phyloP scores from a whole-genome alignment of 1,139 yeast species.

The Taphrina pruni region DNA sequence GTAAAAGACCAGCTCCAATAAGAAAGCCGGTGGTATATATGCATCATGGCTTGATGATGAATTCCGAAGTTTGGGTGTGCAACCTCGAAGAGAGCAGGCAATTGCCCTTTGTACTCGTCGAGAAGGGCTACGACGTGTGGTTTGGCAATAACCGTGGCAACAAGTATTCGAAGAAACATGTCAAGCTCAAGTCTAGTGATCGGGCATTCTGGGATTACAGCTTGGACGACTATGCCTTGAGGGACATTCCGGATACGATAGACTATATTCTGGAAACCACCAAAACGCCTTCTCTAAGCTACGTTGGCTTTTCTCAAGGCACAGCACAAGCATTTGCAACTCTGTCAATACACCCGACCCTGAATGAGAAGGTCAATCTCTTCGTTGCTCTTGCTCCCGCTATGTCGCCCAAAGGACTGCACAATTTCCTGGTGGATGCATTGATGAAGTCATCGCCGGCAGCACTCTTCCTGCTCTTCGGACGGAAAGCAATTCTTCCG shows the following conservation, averaged over 20 bases:
- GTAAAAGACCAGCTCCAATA: slow-evolving; percentile 47
- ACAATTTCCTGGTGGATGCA: slow-evolving; percentile 75
- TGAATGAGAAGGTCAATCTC: slow-evolving; percentile 71
- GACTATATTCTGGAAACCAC: slow-evolving; percentile 65
- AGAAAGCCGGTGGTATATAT: slow-evolving; percentile 70
- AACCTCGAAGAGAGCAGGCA: slow-evolving; percentile 63
- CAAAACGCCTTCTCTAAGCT: slow-evolving; percentile 58
- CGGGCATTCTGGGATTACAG: slow-evolving; percentile 80
- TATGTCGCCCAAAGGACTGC: slow-evolving; percentile 86
- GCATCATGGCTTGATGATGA: slow-evolving; percentile 92
- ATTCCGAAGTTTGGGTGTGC: slow-evolving; percentile 86
- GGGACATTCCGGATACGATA: slow-evolving; percentile 78
- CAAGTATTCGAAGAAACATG: slow-evolving; percentile 72
- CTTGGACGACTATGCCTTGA: slow-evolving; percentile 81
- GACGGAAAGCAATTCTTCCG: slow-evolving; percentile 72
- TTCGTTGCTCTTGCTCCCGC: slow-evolving; percentile 91
- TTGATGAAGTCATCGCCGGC: slow-evolving; percentile 80
- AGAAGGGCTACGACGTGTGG: slow-evolving; percentile 90
- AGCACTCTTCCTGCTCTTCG: slow-evolving; percentile 73
- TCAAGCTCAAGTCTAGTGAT: slow-evolving; percentile 56
- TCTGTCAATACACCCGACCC: slow-evolving; percentile 68
- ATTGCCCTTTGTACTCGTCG: slow-evolving; percentile 76
- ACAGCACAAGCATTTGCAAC: slow-evolving; percentile 90
- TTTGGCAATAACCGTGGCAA: slow-evolving; percentile 89
- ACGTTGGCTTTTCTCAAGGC: slow-evolving; percentile 89